Evolutionary conservation across 805 yeast genomes (phyloP).

Genomic region (Aciculoconidium aculeatum): DNA sequence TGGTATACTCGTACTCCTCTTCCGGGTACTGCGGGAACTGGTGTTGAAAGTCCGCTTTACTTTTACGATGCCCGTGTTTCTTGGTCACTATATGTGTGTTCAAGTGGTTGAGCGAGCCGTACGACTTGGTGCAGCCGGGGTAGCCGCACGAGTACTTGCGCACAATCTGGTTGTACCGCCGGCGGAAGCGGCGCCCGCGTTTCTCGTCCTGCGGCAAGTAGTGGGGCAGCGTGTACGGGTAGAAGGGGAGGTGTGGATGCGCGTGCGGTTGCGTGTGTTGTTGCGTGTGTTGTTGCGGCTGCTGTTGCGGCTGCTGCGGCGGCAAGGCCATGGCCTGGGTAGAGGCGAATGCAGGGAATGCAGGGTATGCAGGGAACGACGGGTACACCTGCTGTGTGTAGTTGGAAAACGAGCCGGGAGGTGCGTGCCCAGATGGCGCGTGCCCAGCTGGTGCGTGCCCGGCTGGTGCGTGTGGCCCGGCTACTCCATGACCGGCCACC

Average conservation of each 20-base stretch:
- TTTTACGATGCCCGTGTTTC: constrained; percentile 38
- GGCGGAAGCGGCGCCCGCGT: constrained; percentile 29
- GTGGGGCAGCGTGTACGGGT: neutral
- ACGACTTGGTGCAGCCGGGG: constrained; percentile 37
- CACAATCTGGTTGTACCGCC: constrained; percentile 32
- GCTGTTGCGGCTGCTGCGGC: too few relatives aligned
- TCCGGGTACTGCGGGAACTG: constrained; percentile 6
- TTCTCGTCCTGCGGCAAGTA: constrained; percentile 17
- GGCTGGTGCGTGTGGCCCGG: too few relatives aligned
- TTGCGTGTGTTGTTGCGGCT: too few relatives aligned
- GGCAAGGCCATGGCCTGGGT: neutral
- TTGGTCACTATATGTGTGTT: constrained; percentile 42
- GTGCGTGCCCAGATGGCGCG: too few relatives aligned
- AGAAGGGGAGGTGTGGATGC: neutral
- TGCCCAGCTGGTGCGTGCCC: too few relatives aligned
- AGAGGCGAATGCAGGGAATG: constrained; percentile 1
- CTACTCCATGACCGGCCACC: too few relatives aligned
- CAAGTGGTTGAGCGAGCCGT: constrained; percentile 38
- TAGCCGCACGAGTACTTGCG: constrained; percentile 27
- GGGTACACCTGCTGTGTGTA: too few relatives aligned
- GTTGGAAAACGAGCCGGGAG: too few relatives aligned
- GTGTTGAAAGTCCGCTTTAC: constrained; percentile 34
- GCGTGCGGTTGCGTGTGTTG: neutral
- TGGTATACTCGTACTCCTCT: constrained; percentile 7
- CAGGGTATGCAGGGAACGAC: too few relatives aligned